These are phyloP conservation scores for Nakazawaea ambrosiae DNA, from an alignment of 805 yeast genomes.

Conservation along the genomic window DNA sequence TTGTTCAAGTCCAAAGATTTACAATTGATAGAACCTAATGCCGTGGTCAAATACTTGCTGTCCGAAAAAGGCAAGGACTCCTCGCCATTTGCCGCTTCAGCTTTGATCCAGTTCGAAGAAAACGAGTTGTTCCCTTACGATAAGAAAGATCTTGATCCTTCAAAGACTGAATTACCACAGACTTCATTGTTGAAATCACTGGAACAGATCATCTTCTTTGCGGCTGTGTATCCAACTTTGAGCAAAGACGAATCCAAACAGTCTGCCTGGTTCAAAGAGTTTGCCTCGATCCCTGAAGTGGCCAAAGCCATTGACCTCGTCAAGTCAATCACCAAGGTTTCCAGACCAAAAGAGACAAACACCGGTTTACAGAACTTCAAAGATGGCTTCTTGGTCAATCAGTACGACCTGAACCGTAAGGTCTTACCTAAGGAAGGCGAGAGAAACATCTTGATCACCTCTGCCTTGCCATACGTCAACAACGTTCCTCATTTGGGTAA, in stretches of 20 bases:
- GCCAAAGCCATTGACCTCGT: conserved; percentile 40
- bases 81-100: conserved; percentile 24
- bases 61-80: conserved; percentile 23
- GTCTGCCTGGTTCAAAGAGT: conserved; percentile 34
- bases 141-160: conserved; percentile 20
- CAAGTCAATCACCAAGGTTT: conserved; percentile 34
- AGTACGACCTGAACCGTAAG: conserved; percentile 20
- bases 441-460: conserved; percentile 82
- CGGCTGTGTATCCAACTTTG: conserved; percentile 44
- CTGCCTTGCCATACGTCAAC: conserved; percentile 96
- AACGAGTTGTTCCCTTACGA: conserved; percentile 32
- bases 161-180: conserved; percentile 8
- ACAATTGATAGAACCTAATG: conserved; percentile 56
- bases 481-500: conserved; percentile 98
- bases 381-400: conserved; percentile 14
- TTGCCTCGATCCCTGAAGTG: conserved; percentile 31
- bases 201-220: conserved; percentile 50
- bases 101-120: conserved; percentile 36
- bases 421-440: conserved; percentile 64
- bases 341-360: conserved; percentile 32
- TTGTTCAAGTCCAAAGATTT: conserved; percentile 29
- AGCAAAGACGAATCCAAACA: conserved; percentile 13
- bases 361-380: conserved; percentile 28
- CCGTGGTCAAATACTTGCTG: conserved; percentile 59
- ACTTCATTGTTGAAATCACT: conserved; percentile 30